Conservation (phyloP, 2,329 filamentous ascomycete species). For the Cadophora gregata region DNA sequence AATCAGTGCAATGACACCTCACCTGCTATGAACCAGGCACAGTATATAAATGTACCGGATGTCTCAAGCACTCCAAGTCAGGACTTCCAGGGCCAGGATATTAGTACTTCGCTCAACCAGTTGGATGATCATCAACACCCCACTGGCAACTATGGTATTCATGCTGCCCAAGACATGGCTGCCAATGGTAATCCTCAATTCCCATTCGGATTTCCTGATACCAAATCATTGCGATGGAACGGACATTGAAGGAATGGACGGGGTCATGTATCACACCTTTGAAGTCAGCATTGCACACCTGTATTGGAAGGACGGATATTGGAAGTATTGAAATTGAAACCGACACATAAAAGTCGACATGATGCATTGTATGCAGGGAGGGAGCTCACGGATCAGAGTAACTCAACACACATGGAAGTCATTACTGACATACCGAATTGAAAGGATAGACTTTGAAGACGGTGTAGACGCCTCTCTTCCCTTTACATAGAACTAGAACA, state of each 20-base stretch:
- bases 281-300: neutral
- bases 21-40: neutral
- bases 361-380: neutral
- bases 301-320: neutral
- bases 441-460: neutral
- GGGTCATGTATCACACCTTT: neutral
- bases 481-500: constrained; percentile 22
- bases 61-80: neutral
- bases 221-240: neutral
- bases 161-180: neutral
- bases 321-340: neutral
- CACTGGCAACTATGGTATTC: neutral
- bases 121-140: neutral
- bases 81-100: neutral
- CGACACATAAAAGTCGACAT: neutral
- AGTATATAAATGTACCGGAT: neutral
- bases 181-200: neutral
- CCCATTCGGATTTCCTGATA: neutral
- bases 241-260: neutral
- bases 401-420: too few relatives aligned
- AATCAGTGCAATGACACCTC: neutral
- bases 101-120: neutral
- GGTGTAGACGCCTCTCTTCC: neutral
- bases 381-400: neutral
- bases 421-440: too few relatives aligned